Conservation (phyloP, 305 asterid genomes). For the Fraxinus greggii region DNA sequence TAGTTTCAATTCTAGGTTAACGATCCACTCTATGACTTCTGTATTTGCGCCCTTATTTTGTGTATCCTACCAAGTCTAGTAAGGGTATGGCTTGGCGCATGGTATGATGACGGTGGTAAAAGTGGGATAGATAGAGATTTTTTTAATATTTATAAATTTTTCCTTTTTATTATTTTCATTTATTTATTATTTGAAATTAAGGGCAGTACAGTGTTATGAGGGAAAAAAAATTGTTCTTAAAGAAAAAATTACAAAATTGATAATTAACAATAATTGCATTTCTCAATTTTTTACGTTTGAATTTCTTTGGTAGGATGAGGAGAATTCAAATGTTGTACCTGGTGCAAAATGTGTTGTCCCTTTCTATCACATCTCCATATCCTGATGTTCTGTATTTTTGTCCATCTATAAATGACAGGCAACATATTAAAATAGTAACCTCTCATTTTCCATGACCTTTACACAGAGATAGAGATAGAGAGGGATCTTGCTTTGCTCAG, state of each 20-base stretch:
- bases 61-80: background rate
- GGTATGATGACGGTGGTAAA: background rate
- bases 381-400: background rate
- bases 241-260: background rate
- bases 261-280: background rate
- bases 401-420: background rate
- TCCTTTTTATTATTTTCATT: too few species aligned
- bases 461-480: background rate
- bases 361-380: background rate
- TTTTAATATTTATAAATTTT: too few species aligned
- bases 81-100: background rate
- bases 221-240: background rate
- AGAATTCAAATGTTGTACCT: background rate
- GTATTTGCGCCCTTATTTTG: background rate
- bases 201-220: background rate
- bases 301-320: background rate
- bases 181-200: background rate
- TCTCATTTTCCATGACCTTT: slow-evolving; percentile 4
- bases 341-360: background rate
- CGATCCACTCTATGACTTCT: background rate
- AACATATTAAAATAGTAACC: background rate
- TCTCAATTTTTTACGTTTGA: background rate
- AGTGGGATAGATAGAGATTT: background rate
- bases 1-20: background rate
- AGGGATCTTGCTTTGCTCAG: slow-evolving; percentile 28